Conservation (phyloP, 768 basidiomycete genomes). For the Strobilomyces dryophilus region DNA sequence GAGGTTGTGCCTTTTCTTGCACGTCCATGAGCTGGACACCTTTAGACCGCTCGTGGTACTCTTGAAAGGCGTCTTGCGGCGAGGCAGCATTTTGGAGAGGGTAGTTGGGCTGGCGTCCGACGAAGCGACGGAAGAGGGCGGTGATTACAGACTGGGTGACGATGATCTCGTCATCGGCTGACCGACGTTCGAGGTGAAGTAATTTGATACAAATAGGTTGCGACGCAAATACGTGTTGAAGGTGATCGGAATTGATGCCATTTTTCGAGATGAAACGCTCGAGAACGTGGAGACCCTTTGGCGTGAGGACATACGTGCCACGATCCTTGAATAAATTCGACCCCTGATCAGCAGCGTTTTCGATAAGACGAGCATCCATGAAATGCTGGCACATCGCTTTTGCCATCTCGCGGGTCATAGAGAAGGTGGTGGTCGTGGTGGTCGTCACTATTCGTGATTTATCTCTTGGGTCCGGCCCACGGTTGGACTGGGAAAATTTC, state of each 20-base stretch:
- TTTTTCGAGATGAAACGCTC: constrained; percentile 99
- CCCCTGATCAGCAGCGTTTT: constrained; percentile 89
- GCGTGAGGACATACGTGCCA: constrained; percentile 91
- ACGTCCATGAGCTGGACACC: constrained; percentile 69
- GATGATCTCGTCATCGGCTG: constrained; percentile 95
- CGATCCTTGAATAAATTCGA: constrained; percentile 96
- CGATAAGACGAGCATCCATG: constrained; percentile 97
- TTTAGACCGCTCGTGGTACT: constrained; percentile 77
- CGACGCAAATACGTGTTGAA: constrained; percentile 81
- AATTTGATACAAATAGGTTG: constrained; percentile 98
- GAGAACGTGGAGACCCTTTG: constrained; percentile 96
- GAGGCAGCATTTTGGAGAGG: constrained; percentile 41
- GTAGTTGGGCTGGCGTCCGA: constrained; percentile 84
- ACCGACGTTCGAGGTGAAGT: constrained; percentile 91
- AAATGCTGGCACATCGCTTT: constrained; percentile 99
- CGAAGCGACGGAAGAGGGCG: constrained; percentile 92
- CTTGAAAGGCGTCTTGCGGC: constrained; percentile 57
- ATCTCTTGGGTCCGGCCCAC: constrained; percentile 97
- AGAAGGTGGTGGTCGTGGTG: constrained; percentile 98
- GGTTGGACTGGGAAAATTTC: constrained; percentile 99
- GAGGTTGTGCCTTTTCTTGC: constrained; percentile 58
- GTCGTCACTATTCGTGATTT: constrained; percentile 98
- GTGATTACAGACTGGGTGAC: constrained; percentile 92
- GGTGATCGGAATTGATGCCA: constrained; percentile 92
- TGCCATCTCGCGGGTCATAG: constrained; percentile 99